Percentiles rank a stretch among this genome's conserved stretches.
Conservation (phyloP, 192 early-diverging fungal genomes). For the Fimicolochytrium jonesii region DNA sequence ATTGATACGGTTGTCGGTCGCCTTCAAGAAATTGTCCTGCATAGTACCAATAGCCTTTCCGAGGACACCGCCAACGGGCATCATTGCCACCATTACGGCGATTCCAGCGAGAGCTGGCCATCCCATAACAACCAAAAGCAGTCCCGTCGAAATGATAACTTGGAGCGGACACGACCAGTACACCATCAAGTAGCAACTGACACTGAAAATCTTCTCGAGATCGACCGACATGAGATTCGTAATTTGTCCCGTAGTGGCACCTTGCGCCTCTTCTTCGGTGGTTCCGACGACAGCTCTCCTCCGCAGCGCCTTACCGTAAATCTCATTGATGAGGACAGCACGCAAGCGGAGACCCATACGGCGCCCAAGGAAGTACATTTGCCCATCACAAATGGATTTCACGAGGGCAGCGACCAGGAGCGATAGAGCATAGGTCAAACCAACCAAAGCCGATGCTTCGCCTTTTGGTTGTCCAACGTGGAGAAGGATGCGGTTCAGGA, state of each 20-base stretch:
- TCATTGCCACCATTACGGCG: constrained; percentile 49
- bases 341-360: constrained; percentile 30
- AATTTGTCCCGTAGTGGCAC: constrained; percentile 32
- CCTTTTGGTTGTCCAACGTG: constrained; percentile 21
- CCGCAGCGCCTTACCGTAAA: constrained; percentile 45
- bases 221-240: constrained; percentile 35
- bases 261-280: constrained; percentile 25
- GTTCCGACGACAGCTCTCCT: constrained; percentile 5
- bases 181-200: constrained; percentile 25
- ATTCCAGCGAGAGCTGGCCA: constrained; percentile 81
- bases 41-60: constrained; percentile 26
- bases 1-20: constrained; percentile 72
- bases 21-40: constrained; percentile 57
- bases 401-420: constrained; percentile 30
- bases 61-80: constrained; percentile 27
- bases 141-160: constrained; percentile 54
- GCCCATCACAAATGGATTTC: constrained; percentile 33
- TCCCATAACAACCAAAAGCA: constrained; percentile 76
- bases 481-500: constrained; percentile 40
- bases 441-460: constrained; percentile 4
- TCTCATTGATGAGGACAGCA: constrained; percentile 37
- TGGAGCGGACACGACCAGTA: constrained; percentile 13
- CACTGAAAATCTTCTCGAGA: constrained; percentile 30
- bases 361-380: constrained; percentile 43
- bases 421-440: constrained; percentile 27